Percentiles rank a stretch among this genome's conserved stretches.
Evolutionary conservation across 331 rosid species (phyloP).

Genomic region (Prunus yedoensis): DNA sequence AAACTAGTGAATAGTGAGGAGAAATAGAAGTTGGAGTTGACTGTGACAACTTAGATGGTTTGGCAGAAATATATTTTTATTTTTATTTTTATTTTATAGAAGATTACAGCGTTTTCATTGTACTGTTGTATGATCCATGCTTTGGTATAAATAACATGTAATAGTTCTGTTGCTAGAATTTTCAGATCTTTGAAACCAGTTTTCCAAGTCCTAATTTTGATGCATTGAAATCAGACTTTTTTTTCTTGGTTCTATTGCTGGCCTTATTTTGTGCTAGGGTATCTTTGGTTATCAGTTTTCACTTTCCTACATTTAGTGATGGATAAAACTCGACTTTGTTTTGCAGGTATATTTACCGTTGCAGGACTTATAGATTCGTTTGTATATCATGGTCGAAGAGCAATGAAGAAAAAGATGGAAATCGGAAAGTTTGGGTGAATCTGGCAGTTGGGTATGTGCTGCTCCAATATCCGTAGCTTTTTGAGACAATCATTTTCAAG

Average conservation of each 20-base stretch:
- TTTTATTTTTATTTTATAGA: too few relatives aligned
- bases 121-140: too few relatives aligned
- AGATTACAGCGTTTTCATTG: too few relatives aligned
- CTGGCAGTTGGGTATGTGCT: background rate
- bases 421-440: constrained; percentile 56
- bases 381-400: constrained; percentile 66
- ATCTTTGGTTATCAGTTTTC: background rate
- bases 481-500: background rate
- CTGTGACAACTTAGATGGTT: too few relatives aligned
- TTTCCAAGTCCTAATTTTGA: background rate
- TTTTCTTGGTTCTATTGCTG: background rate
- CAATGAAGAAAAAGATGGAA: constrained; percentile 67
- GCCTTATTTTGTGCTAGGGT: background rate
- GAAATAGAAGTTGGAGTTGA: too few relatives aligned
- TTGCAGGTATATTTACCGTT: constrained; percentile 66
- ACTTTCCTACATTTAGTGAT: background rate
- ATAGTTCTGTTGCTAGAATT: too few relatives aligned
- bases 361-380: constrained; percentile 85
- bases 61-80: too few relatives aligned
- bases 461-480: constrained; percentile 13
- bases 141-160: too few relatives aligned
- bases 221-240: background rate
- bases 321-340: background rate
- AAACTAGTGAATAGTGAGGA: too few relatives aligned
- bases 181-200: too few relatives aligned